Evolutionary conservation across 257 asterid genomes (phyloP).

Genomic region (Solanum ossicruentum): DNA sequence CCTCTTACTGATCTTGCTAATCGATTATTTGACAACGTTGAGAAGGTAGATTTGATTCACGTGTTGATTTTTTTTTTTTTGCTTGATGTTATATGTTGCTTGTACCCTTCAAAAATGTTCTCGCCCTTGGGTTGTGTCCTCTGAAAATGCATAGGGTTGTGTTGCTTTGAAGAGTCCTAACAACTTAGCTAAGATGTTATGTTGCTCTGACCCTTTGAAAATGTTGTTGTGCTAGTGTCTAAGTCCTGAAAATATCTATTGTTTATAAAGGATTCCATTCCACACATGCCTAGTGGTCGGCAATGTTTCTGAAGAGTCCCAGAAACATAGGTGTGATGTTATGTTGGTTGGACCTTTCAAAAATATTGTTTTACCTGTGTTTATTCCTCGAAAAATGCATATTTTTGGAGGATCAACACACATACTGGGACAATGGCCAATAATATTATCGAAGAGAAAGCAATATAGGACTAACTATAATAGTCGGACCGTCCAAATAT

Average conservation of each 20-base stretch:
- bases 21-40: constrained; percentile 61
- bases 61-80: background rate
- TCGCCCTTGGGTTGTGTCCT: fast-evolving
- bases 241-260: too few relatives aligned
- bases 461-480: background rate
- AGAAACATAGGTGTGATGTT: background rate
- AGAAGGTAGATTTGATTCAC: constrained; percentile 24
- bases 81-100: background rate
- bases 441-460: background rate
- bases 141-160: background rate
- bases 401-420: background rate
- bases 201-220: too few relatives aligned
- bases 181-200: too few relatives aligned
- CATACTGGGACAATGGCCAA: background rate
- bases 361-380: background rate
- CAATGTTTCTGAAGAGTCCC: background rate
- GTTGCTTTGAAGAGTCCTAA: too few relatives aligned
- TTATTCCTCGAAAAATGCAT: background rate
- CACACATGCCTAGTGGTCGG: background rate
- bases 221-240: too few relatives aligned
- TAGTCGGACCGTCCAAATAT: background rate
- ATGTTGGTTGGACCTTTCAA: background rate
- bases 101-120: background rate
- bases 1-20: constrained; percentile 59
- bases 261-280: background rate